phyloP scores from a whole-genome alignment of 768 basidiomycete genomes.

The Rhodosporidiobolus odoratus region DNA sequence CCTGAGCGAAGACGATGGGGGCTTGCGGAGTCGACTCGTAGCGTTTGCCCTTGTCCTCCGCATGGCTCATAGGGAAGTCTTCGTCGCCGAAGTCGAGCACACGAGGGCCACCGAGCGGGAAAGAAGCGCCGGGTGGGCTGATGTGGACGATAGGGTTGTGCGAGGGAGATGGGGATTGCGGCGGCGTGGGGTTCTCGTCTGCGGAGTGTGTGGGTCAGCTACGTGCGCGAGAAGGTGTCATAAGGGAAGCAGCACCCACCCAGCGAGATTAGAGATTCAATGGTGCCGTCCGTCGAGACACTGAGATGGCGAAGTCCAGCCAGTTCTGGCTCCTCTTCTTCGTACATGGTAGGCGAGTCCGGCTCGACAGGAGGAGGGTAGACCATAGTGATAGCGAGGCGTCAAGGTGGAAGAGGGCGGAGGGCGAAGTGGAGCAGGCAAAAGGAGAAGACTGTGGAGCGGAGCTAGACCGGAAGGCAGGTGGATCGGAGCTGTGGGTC shows the following conservation, averaged over 20 bases:
- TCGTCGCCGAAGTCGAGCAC: conserved; percentile 4
- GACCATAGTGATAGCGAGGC: not conserved
- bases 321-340: conserved; percentile 26
- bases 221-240: too few relatives aligned
- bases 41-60: not conserved
- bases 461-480: not conserved
- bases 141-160: conserved; percentile 10
- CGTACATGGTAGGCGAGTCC: conserved; percentile 19
- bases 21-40: not conserved
- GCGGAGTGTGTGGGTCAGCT: not conserved
- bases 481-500: not conserved
- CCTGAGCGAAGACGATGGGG: not conserved
- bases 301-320: conserved; percentile 27
- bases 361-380: conserved; percentile 7
- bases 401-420: not conserved
- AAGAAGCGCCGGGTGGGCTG: conserved; percentile 13
- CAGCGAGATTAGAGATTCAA: conserved; percentile 26
- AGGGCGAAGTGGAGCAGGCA: not conserved
- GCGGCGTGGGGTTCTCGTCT: conserved; percentile 36
- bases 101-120: not conserved
- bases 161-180: conserved; percentile 17
- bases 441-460: not conserved
- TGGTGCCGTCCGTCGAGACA: conserved; percentile 33
- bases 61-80: not conserved
- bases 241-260: not conserved